These are phyloP conservation scores for Xylaria sp. DNA, from an alignment of 2,329 filamentous ascomycete genomes.

Conservation along the genomic window DNA sequence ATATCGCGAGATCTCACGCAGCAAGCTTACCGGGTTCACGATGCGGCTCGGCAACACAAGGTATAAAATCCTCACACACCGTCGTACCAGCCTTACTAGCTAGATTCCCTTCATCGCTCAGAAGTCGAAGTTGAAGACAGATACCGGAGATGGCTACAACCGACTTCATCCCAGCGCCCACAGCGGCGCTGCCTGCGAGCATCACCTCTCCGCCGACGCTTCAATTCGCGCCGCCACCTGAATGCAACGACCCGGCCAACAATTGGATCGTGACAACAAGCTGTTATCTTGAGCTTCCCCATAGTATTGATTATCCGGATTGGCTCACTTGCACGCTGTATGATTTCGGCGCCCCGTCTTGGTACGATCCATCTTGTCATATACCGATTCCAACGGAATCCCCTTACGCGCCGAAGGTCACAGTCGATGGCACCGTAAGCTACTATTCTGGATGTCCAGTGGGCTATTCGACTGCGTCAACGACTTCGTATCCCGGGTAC, in stretches of 20 bases:
- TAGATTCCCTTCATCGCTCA: not conserved
- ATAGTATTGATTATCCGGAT: conserved; percentile 11
- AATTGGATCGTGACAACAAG: conserved; percentile 38
- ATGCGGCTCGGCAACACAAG: not conserved
- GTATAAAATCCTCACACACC: not conserved
- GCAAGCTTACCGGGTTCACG: not conserved
- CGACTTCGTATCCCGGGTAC: conserved; percentile 10
- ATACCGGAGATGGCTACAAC: conserved; percentile 23
- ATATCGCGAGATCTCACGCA: not conserved
- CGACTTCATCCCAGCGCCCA: conserved; percentile 14
- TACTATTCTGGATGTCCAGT: conserved; percentile 36
- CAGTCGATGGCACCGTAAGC: conserved; percentile 22
- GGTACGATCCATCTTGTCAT: conserved; percentile 16
- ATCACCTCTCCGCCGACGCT: conserved; percentile 35
- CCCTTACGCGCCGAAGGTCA: conserved; percentile 19
- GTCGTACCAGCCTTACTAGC: not conserved
- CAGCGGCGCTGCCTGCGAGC: conserved; percentile 18
- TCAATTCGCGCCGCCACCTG: conserved; percentile 35
- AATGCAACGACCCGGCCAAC: conserved; percentile 34
- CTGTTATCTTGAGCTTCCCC: conserved; percentile 26
- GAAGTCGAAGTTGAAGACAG: not conserved
- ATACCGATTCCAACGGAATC: conserved; percentile 9
- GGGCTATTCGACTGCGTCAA: conserved; percentile 8
- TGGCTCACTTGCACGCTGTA: conserved; percentile 34
- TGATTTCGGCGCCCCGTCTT: conserved; percentile 27